Evolutionary conservation across 2,329 filamentous ascomycete genomes (phyloP).

Genomic region (Myriosclerotinia scirpicola): DNA sequence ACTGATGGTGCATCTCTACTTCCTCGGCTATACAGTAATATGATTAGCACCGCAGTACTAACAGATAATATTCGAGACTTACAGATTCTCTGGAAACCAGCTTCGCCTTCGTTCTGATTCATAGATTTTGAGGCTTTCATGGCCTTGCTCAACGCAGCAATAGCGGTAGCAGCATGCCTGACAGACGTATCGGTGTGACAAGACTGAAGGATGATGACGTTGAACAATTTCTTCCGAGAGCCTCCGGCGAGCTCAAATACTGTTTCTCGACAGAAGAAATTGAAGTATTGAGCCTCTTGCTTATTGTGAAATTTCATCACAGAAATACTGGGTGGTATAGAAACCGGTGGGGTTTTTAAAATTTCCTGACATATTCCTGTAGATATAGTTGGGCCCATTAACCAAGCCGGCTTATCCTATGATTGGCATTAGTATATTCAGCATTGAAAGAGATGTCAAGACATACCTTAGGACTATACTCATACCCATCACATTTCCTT

Average conservation of each 20-base stretch:
- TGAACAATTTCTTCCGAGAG: constrained; percentile 28
- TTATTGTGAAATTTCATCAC: constrained; percentile 26
- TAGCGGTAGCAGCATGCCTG: constrained; percentile 26
- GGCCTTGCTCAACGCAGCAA: constrained; percentile 32
- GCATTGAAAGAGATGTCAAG: background rate
- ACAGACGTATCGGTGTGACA: constrained; percentile 28
- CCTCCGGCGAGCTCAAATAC: constrained; percentile 27
- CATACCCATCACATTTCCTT: constrained; percentile 24
- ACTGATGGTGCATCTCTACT: constrained; percentile 26
- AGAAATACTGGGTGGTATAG: constrained; percentile 10
- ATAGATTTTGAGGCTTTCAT: constrained; percentile 10
- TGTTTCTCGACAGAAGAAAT: constrained; percentile 30
- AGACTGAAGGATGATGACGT: constrained; percentile 29
- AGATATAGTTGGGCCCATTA: constrained; percentile 20
- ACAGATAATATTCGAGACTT: background rate
- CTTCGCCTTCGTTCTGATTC: constrained; percentile 5
- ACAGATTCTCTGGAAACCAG: constrained; percentile 11
- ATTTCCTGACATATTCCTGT: constrained; percentile 20
- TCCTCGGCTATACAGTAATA: background rate
- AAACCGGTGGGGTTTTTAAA: background rate
- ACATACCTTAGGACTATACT: constrained; percentile 23
- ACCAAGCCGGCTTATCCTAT: constrained; percentile 24
- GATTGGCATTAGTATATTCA: background rate
- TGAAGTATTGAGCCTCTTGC: constrained; percentile 32
- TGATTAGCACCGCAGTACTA: constrained; percentile 12